These are phyloP conservation scores for Acer campestre DNA, from an alignment of 345 rosid genomes.

Conservation along the genomic window DNA sequence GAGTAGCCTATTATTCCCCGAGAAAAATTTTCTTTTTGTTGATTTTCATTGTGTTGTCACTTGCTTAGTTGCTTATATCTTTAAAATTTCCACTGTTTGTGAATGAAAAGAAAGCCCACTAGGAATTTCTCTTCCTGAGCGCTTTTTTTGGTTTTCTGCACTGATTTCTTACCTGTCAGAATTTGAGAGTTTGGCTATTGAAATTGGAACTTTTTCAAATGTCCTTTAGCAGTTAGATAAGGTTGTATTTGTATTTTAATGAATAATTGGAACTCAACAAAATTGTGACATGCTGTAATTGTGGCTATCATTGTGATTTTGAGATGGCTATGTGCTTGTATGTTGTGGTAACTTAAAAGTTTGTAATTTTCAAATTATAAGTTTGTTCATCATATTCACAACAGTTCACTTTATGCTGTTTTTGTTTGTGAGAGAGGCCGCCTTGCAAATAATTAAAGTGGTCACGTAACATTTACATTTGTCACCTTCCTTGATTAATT, in stretches of 20 bases:
- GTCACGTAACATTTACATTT: background rate
- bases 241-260: background rate
- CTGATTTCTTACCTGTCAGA: background rate
- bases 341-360: conserved; percentile 6
- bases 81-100: background rate
- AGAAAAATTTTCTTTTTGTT: background rate
- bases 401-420: background rate
- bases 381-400: background rate
- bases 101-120: background rate
- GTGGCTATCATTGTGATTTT: background rate
- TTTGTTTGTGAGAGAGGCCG: background rate
- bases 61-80: background rate
- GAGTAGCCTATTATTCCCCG: background rate
- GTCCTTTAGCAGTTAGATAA: background rate
- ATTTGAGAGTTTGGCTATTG: background rate
- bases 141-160: too few species aligned
- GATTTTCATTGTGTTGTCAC: background rate
- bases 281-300: background rate
- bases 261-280: background rate
- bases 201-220: background rate
- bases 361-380: background rate
- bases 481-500: background rate
- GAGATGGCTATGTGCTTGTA: background rate
- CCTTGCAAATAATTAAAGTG: background rate
- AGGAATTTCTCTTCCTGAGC: too few species aligned